Evolutionary conservation across 2,329 filamentous ascomycete species (phyloP).

Genomic region (Atkinsonella texensis): DNA sequence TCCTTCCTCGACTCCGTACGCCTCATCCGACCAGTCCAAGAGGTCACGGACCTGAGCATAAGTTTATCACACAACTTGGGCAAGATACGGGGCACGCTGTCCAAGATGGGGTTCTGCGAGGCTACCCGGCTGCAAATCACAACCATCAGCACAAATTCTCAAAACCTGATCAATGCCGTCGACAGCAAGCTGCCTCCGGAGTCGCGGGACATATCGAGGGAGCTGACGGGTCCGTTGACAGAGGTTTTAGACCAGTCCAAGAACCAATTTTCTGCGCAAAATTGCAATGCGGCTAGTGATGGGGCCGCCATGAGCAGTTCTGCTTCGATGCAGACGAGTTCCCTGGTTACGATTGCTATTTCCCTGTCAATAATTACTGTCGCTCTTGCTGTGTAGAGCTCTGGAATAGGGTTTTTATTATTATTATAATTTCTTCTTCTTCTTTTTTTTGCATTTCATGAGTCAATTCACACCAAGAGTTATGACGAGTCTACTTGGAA

Average conservation of each 20-base stretch:
- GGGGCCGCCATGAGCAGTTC: not conserved
- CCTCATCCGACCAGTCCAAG: conserved; percentile 1
- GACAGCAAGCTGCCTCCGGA: not conserved
- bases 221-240: not conserved
- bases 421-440: no score
- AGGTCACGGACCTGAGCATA: not conserved
- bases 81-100: not conserved
- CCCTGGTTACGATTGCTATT: not conserved
- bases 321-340: not conserved
- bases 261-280: not conserved
- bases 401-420: no score
- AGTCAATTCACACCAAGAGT: no score
- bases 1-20: not conserved
- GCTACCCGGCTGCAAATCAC: not conserved
- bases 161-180: not conserved
- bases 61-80: not conserved
- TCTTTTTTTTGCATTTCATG: no score
- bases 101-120: not conserved
- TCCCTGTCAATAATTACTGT: not conserved
- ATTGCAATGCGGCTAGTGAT: not conserved
- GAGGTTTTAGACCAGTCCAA: not conserved
- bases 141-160: not conserved
- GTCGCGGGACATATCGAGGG: not conserved
- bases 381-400: no score
- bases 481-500: no score